Percentiles rank a stretch among this genome's conserved stretches.
These are phyloP conservation scores for Pythium brachiatum DNA, from an alignment of 352 stramenopile genomes.

Conservation along the genomic window DNA sequence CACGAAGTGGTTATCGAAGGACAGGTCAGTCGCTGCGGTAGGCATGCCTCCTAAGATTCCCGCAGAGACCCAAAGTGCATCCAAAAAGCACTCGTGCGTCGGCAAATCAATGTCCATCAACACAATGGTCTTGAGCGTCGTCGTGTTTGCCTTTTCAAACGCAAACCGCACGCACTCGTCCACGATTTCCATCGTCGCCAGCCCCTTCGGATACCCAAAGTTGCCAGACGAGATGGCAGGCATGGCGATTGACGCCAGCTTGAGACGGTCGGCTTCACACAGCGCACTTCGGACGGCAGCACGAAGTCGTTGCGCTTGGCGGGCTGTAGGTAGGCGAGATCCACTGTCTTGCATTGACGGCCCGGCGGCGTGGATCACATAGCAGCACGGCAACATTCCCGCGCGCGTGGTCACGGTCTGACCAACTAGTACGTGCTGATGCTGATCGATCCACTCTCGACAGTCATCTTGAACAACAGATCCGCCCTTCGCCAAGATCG, in stretches of 20 bases:
- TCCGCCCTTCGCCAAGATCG: constrained; percentile 33
- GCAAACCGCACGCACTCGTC: constrained; percentile 30
- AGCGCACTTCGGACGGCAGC: too few species aligned
- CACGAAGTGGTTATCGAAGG: too few species aligned
- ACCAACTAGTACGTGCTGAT: constrained; percentile 33
- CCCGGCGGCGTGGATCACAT: constrained; percentile 47
- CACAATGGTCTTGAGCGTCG: constrained; percentile 22
- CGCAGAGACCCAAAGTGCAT: too few species aligned
- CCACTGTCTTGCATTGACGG: constrained; percentile 20
- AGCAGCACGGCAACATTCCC: constrained; percentile 32
- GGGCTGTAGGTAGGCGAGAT: constrained; percentile 2
- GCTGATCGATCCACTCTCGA: constrained; percentile 23
- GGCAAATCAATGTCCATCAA: constrained; percentile 46
- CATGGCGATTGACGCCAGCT: constrained; percentile 33
- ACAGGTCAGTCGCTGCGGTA: neutral
- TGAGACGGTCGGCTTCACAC: constrained; percentile 34
- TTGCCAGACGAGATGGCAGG: constrained; percentile 47
- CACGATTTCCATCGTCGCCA: constrained; percentile 39
- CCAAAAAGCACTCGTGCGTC: constrained; percentile 32
- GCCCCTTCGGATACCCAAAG: constrained; percentile 44
- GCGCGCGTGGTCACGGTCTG: constrained; percentile 31
- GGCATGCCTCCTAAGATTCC: too few species aligned
- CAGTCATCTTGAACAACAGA: constrained; percentile 31
- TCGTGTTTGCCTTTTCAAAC: constrained; percentile 10
- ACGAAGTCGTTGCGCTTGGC: constrained; percentile 29